Evolutionary conservation across 1,284 basidiomycete genomes (phyloP).

Genomic region (Cerioporus squamosus): DNA sequence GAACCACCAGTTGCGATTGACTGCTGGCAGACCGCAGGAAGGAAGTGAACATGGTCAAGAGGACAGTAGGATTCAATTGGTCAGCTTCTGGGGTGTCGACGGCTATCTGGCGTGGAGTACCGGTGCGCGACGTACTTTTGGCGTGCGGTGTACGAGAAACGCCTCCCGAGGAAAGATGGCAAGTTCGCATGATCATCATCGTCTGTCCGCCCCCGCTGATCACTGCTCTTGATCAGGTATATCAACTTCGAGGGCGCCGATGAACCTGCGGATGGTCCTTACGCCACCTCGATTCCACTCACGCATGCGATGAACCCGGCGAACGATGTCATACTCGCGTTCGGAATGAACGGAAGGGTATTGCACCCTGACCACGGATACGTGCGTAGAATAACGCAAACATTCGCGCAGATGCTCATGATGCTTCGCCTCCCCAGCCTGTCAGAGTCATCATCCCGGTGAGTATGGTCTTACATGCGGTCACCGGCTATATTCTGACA

Average conservation of each 20-base stretch:
- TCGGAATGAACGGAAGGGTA: conserved; percentile 29
- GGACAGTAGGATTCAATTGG: conserved; percentile 25
- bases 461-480: neutral
- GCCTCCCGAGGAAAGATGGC: conserved; percentile 26
- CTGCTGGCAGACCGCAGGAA: conserved; percentile 21
- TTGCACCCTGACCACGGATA: conserved; percentile 32
- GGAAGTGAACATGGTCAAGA: conserved; percentile 31
- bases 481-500: neutral
- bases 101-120: conserved; percentile 27
- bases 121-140: conserved; percentile 25
- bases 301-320: conserved; percentile 26
- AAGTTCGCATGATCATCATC: neutral
- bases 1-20: neutral
- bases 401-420: too few relatives aligned
- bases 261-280: conserved; percentile 24
- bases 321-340: conserved; percentile 31
- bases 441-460: conserved; percentile 29
- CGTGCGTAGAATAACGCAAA: conserved; percentile 5
- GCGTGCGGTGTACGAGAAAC: conserved; percentile 23
- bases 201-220: neutral
- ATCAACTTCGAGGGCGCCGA: conserved; percentile 27
- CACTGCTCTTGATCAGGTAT: conserved; percentile 7
- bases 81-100: conserved; percentile 23
- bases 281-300: conserved; percentile 30
- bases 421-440: conserved; percentile 15